A percentile compares a stretch with the other conserved stretches of the same genome.
Conservation (phyloP, 2,329 filamentous ascomycete genomes). For the Alternaria brassicae region DNA sequence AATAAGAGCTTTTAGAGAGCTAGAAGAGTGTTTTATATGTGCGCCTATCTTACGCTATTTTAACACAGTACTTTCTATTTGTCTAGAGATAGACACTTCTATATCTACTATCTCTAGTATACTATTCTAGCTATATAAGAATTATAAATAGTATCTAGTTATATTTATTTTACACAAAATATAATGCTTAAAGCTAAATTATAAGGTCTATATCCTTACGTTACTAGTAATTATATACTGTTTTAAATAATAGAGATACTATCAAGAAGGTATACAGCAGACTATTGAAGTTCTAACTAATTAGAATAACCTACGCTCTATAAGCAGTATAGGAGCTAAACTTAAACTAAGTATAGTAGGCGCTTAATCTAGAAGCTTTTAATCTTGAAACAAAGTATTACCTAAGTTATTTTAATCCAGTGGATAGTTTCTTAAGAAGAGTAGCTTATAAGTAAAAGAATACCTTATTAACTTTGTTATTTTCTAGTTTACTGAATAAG, state of each 20-base stretch:
- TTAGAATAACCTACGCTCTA: too few relatives aligned
- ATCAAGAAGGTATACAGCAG: too few relatives aligned
- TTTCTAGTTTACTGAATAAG: neutral
- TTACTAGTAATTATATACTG: too few relatives aligned
- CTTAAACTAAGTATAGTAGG: neutral
- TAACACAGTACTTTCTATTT: neutral
- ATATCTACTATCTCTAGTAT: neutral
- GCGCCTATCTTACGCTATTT: neutral
- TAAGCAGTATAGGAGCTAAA: neutral
- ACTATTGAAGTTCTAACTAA: too few relatives aligned
- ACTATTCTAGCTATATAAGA: neutral
- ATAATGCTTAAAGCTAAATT: too few relatives aligned
- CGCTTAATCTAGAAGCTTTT: neutral
- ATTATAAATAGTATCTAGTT: neutral
- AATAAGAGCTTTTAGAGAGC: neutral
- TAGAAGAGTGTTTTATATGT: neutral
- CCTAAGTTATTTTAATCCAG: neutral
- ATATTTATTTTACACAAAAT: neutral
- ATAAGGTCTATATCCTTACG: too few relatives aligned
- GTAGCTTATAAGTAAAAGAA: neutral
- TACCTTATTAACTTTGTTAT: neutral
- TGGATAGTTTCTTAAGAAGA: neutral
- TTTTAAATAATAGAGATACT: too few relatives aligned
- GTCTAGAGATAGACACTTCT: neutral
- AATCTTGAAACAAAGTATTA: neutral